These are phyloP conservation scores for Falciphora oryzae DNA, from an alignment of 2,329 filamentous ascomycete genomes.

Conservation along the genomic window DNA sequence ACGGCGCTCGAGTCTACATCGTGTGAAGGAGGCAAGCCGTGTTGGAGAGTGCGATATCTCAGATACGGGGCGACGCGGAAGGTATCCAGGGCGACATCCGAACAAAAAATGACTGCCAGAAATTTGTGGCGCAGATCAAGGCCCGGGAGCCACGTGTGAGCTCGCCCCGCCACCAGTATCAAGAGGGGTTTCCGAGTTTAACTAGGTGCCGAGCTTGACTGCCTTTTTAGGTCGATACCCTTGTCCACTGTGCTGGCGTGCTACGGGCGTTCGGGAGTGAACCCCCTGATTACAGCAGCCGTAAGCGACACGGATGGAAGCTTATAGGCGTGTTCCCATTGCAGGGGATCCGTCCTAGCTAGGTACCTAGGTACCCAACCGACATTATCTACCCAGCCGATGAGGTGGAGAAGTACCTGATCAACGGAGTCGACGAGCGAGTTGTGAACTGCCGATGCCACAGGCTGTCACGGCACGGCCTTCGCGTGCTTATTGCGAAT, in stretches of 20 bases:
- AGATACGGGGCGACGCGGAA: constrained; percentile 19
- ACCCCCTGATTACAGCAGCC: constrained; percentile 16
- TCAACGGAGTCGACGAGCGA: constrained; percentile 18
- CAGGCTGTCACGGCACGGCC: neutral
- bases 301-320: constrained; percentile 6
- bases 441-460: neutral
- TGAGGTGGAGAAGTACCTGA: constrained; percentile 17
- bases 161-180: neutral
- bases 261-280: constrained; percentile 18
- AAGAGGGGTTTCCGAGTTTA: neutral
- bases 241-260: constrained; percentile 23
- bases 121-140: constrained; percentile 19
- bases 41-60: constrained; percentile 28
- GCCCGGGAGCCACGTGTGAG: constrained; percentile 19
- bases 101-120: constrained; percentile 20
- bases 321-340: neutral
- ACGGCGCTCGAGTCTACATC: constrained; percentile 41
- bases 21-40: constrained; percentile 35
- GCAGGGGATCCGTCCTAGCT: neutral
- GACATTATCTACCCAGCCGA: constrained; percentile 11
- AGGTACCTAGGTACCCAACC: no score
- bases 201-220: neutral
- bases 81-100: constrained; percentile 22
- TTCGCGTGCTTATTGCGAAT: neutral
- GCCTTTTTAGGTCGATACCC: constrained; percentile 18